Base-by-base conservation (phyloP, 345 rosid species). In the Gossypium herbaceum region DNA sequence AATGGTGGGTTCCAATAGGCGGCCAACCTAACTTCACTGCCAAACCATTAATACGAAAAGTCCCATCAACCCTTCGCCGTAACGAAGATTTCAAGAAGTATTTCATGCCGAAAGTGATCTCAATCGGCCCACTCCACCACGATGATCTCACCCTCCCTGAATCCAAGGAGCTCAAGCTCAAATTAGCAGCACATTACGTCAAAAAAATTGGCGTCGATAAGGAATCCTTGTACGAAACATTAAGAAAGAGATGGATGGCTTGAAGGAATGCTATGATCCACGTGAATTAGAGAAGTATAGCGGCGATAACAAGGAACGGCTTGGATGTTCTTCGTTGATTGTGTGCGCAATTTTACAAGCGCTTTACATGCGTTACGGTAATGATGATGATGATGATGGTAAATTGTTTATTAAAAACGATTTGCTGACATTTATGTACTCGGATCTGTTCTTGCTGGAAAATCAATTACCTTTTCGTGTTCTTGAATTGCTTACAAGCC, bases 401-500 rank as follows among this genome's bases (percentile, higher is more conserved):
- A 11, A 60, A 48, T 7, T 77, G 10, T 48, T 47, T 5, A 61
- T 77, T 3, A 61, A 71, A 27, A 41, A 10, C 34, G 62, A 69
- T 20, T 9, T 47, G 11, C 22, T 48, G 2, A 78, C 60, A 44
- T 71, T 34, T 12, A 56, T 50, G 12, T 44, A 48, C 0, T 27
- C 50, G 16, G 84, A 81, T 44, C 12, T 83, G 66, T 63, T 83
- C 59, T 55, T 81, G 72, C 64, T 81, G 5, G 84, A 83, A 43
- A 81, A 81, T 15, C 79, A 83, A 41, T 25, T 78, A n/a, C 86
- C 84, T 24, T 83, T 27, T 12, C 9, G 5, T 0, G 68, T 83
- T n/a, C 73, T 80, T 2, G 20, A 62, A 34, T 4, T 34, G 39
- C 39, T 4, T 50, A 59, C 39, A 29, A 50, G 20, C 9, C 1